phyloP scores from a whole-genome alignment of 495 filamentous ascomycete species.

The Letharia columbiana region DNA sequence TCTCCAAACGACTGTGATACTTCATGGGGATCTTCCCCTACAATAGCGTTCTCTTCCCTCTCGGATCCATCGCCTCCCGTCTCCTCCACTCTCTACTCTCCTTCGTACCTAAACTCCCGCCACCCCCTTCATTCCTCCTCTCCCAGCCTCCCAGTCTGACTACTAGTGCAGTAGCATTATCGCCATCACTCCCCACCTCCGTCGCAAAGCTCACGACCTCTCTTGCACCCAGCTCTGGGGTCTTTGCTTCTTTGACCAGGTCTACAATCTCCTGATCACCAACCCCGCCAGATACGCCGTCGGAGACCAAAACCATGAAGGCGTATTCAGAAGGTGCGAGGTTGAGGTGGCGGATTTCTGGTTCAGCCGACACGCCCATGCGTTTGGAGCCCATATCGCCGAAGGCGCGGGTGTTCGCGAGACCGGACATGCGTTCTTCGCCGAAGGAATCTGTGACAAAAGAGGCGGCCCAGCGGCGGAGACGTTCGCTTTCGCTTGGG shows the following conservation, averaged over 20 bases:
- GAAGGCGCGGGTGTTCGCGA: conserved; percentile 90
- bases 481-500: conserved; percentile 69
- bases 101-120: conserved; percentile 82
- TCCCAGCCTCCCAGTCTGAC: conserved; percentile 93
- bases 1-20: background rate
- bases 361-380: conserved; percentile 87
- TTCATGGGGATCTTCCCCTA: background rate
- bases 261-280: conserved; percentile 92
- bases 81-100: conserved; percentile 80
- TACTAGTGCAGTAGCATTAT: conserved; percentile 94
- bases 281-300: conserved; percentile 76
- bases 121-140: conserved; percentile 74
- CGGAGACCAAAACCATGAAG: conserved; percentile 79
- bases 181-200: conserved; percentile 59
- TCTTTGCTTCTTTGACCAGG: conserved; percentile 84
- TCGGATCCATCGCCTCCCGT: conserved; percentile 76
- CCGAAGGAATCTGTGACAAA: conserved; percentile 95
- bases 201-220: conserved; percentile 79
- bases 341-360: conserved; percentile 68
- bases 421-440: conserved; percentile 86
- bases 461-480: conserved; percentile 75
- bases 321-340: conserved; percentile 71
- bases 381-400: conserved; percentile 87
- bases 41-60: conserved; percentile 50
- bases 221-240: conserved; percentile 73